Evolutionary conservation across 306 rosid genomes (phyloP).

Genomic region (Cicer yamashitae): DNA sequence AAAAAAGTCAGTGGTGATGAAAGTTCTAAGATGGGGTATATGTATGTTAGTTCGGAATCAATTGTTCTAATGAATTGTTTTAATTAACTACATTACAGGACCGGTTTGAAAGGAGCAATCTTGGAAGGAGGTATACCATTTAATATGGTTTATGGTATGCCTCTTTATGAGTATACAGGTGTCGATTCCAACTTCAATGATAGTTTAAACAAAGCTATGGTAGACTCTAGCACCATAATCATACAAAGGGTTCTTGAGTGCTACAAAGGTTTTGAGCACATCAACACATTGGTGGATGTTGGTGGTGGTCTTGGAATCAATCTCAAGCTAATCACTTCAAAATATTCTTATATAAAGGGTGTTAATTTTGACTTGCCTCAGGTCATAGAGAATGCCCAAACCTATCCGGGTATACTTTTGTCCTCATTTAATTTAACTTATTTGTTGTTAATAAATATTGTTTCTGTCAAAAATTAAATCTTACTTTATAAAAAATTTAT

Average conservation of each 20-base stretch:
- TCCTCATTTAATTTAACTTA: background rate
- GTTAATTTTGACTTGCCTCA: conserved; percentile 58
- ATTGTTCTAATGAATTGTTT: no score
- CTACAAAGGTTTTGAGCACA: conserved; percentile 55
- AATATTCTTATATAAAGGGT: conserved; percentile 53
- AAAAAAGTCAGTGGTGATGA: no score
- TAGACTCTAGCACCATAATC: conserved; percentile 30
- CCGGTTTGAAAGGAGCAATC: conserved; percentile 53
- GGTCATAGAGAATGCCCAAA: conserved; percentile 56
- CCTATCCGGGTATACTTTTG: conserved; percentile 46
- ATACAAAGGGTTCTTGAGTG: conserved; percentile 47
- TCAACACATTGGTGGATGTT: conserved; percentile 63
- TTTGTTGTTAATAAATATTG: background rate
- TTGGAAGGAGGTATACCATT: conserved; percentile 63
- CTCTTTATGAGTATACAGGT: conserved; percentile 49
- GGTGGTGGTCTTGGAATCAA: conserved; percentile 69
- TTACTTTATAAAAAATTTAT: no score
- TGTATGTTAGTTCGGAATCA: no score
- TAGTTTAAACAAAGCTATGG: conserved; percentile 61
- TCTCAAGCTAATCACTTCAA: conserved; percentile 55
- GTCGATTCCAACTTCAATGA: conserved; percentile 51
- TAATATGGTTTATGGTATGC: conserved; percentile 50
- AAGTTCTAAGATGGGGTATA: no score
- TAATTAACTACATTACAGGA: conserved; percentile 38
- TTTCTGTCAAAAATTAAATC: no score